phyloP scores from a whole-genome alignment of 2,329 filamentous ascomycete genomes.

The Torrubiellomyces zombiae region DNA sequence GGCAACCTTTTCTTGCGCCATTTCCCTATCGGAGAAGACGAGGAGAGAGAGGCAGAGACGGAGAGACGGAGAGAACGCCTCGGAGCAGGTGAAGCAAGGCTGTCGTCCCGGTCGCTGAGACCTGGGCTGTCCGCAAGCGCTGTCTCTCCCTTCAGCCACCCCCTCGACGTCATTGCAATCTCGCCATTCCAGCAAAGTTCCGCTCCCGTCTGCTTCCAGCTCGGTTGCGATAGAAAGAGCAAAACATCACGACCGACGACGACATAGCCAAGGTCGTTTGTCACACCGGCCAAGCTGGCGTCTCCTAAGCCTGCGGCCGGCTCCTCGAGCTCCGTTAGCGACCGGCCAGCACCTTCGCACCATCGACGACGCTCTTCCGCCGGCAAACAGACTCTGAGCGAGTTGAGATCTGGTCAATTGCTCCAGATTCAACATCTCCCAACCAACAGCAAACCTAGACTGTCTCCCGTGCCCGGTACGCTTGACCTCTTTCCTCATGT shows the following conservation, averaged over 20 bases:
- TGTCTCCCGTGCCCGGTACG: constrained; percentile 42
- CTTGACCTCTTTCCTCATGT: constrained; percentile 10
- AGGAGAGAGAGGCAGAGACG: no score
- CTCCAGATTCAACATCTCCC: constrained; percentile 15
- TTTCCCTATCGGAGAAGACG: no score
- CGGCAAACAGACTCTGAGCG: constrained; percentile 13
- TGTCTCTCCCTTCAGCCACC: no score
- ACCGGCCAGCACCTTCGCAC: constrained; percentile 28
- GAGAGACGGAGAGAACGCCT: no score
- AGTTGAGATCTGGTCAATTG: constrained; percentile 14
- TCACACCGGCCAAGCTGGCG: constrained; percentile 28
- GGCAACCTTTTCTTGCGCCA: no score
- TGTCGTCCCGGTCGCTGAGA: no score
- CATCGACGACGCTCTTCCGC: constrained; percentile 33
- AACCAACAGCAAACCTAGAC: constrained; percentile 14
- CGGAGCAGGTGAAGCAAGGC: no score
- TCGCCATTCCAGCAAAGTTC: no score
- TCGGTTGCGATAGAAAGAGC: no score
- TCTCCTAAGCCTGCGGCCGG: constrained; percentile 29
- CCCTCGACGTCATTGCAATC: no score
- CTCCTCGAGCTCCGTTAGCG: constrained; percentile 37
- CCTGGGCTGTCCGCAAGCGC: no score
- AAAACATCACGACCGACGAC: background rate
- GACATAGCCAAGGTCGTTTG: constrained; percentile 4
- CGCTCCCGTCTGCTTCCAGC: no score